Conservation (phyloP, 495 filamentous ascomycete species). For the Lepraria neglecta region DNA sequence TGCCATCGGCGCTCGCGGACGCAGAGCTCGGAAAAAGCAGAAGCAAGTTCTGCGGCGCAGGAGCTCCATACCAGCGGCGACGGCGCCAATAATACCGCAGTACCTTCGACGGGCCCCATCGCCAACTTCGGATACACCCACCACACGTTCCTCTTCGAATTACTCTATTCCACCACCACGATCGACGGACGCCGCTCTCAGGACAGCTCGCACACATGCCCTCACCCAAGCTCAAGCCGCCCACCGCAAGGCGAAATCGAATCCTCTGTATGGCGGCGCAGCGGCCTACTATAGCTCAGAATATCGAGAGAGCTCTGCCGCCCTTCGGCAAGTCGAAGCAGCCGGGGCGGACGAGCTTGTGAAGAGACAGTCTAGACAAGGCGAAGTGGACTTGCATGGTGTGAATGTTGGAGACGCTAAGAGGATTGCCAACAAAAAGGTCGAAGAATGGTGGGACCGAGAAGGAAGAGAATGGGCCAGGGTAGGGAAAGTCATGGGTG, state of each 20-base stretch:
- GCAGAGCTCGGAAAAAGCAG: conserved; percentile 42
- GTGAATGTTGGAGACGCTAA: conserved; percentile 72
- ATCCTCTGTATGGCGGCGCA: conserved; percentile 58
- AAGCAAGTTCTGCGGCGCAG: conserved; percentile 30
- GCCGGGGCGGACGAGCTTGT: conserved; percentile 54
- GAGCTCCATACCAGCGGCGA: conserved; percentile 30
- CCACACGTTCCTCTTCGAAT: not conserved
- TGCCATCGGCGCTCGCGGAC: conserved; percentile 31
- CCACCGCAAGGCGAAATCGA: conserved; percentile 57
- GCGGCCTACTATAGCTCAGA: conserved; percentile 59
- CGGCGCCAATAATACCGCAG: conserved; percentile 36
- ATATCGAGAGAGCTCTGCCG: conserved; percentile 47
- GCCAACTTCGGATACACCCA: not conserved
- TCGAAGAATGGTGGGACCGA: conserved; percentile 72
- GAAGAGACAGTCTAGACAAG: conserved; percentile 48
- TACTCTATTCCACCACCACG: conserved; percentile 5
- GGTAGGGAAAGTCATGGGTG: conserved; percentile 27
- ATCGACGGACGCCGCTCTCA: conserved; percentile 32
- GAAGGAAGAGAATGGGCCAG: conserved; percentile 47
- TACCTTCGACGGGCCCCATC: conserved; percentile 28
- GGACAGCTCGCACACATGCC: conserved; percentile 41
- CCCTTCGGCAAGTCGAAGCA: conserved; percentile 28
- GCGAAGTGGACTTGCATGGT: conserved; percentile 73
- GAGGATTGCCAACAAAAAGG: conserved; percentile 61
- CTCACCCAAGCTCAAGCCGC: conserved; percentile 55